Percentiles rank a stretch among this genome's conserved stretches.
Evolutionary conservation across 1,284 basidiomycete genomes (phyloP).

Genomic region (Cryptococcus sp.): DNA sequence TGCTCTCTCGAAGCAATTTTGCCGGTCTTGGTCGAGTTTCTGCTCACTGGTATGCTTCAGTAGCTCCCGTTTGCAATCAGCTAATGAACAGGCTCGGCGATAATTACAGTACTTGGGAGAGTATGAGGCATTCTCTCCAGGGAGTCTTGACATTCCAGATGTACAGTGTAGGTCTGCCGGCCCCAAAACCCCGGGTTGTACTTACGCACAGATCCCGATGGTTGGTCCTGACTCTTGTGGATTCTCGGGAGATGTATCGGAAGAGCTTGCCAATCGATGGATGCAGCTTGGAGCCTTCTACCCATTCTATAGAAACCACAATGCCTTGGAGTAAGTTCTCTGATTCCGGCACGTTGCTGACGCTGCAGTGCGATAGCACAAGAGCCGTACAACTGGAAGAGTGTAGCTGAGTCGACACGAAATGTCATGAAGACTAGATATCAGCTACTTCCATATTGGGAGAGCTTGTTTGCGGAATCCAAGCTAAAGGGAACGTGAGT

Average conservation of each 20-base stretch:
- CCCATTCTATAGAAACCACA: slow-evolving; percentile 44
- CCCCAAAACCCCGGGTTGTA: not conserved
- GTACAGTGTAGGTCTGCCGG: slow-evolving; percentile 11
- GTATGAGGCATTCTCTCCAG: slow-evolving; percentile 58
- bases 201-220: slow-evolving; percentile 52
- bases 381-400: slow-evolving; percentile 71
- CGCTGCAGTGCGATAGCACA: slow-evolving; percentile 45
- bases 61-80: slow-evolving; percentile 48
- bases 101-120: slow-evolving; percentile 52
- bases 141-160: slow-evolving; percentile 58
- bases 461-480: slow-evolving; percentile 67
- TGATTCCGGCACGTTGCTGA: slow-evolving; percentile 1
- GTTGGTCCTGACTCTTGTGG: slow-evolving; percentile 66
- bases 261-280: slow-evolving; percentile 77
- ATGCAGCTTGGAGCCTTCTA: slow-evolving; percentile 65
- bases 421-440: slow-evolving; percentile 66
- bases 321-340: slow-evolving; percentile 16
- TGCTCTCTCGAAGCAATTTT: slow-evolving; percentile 63
- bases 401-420: slow-evolving; percentile 65
- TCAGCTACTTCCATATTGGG: slow-evolving; percentile 68
- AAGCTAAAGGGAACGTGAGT: slow-evolving; percentile 56
- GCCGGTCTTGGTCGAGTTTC: slow-evolving; percentile 46
- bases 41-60: slow-evolving; percentile 58
- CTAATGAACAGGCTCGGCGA: not conserved
- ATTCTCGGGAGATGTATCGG: slow-evolving; percentile 35